Base-by-base conservation (phyloP, 352 stramenopile genomes). In the Phytophthora fragariae region DNA sequence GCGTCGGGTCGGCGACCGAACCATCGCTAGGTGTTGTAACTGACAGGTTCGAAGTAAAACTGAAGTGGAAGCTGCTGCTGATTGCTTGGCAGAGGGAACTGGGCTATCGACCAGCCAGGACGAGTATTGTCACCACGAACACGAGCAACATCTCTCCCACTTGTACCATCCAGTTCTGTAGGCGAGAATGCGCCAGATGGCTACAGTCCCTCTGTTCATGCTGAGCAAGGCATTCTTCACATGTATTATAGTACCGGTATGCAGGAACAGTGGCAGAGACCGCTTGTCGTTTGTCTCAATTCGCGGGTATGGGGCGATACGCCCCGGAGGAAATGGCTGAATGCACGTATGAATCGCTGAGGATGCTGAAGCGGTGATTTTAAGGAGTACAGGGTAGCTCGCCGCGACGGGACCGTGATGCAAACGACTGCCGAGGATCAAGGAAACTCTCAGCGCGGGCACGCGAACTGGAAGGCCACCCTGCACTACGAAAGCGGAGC, bases 21-120 rank as follows among this genome's bases (percentile, higher is more conserved):
- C 60, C 73, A 80, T 80, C 33, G 29, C 64, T n/a, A 1, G n/a
- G 27, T 47, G n/a, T 35, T 70, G 55, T 70, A 62, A 61, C 60
- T 59, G 59, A 63, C 73, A 37, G 10, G 57, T 12, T 39, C 46
- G 37, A 74, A 70, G 15, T 2, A 57, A 74, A 77, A 80, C 73
- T 80, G 69, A 77, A 73, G 56, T 4, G 27, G 5, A 53, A 15
- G 3, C 24, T 10, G 54, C 52, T 29, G 49, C 61, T 56, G 57
- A 14, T 5, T 46, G 33, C 33, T 39, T 65, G 66, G 71, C 71
- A 78, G 71, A 75, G 70, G 44, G 47, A 57, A 50, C 44, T n/a
- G 64, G 37, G 2, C 11, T 6, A 31, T 10, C 9, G 10, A 10
- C 33, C 55, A 57, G 14, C 27, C 21, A 57, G 2, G 2, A 11